Evolutionary conservation across 768 basidiomycete genomes (phyloP).

Genomic region (Auriscalpium vulgare): DNA sequence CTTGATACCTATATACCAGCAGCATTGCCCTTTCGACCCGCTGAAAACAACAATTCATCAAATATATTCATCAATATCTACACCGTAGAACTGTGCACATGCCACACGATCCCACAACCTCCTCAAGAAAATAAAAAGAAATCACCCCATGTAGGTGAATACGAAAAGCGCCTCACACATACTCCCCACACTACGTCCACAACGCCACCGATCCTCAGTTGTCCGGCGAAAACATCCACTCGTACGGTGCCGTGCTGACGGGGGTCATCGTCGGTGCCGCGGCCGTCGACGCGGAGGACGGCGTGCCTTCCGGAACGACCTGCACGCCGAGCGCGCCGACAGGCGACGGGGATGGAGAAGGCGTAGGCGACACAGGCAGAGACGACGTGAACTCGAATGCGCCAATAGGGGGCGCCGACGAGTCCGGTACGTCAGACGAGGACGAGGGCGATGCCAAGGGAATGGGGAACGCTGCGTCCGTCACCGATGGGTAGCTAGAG

Average conservation of each 20-base stretch:
- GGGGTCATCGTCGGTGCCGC: constrained; percentile 9
- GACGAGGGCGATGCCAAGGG: not conserved
- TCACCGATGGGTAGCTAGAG: not conserved
- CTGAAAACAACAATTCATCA: no score
- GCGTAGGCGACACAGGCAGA: not conserved
- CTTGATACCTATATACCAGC: not conserved
- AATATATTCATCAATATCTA: no score
- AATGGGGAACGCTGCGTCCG: not conserved
- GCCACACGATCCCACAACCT: no score
- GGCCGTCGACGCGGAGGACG: not conserved
- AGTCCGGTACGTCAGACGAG: not conserved
- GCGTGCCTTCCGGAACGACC: constrained; percentile 3
- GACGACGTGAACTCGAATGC: not conserved
- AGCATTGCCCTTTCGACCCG: no score
- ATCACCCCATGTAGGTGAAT: no score
- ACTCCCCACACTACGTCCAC: no score
- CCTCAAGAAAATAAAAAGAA: no score
- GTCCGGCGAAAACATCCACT: constrained; percentile 14
- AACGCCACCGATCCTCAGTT: no score
- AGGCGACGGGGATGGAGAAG: not conserved
- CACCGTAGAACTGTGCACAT: no score
- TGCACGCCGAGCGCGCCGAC: constrained; percentile 3
- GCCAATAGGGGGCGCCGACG: not conserved
- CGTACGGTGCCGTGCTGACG: constrained; percentile 12
- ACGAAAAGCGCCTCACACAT: no score